Conservation (phyloP, 2,329 filamentous ascomycete genomes). For the Lasiodiplodia sp. region DNA sequence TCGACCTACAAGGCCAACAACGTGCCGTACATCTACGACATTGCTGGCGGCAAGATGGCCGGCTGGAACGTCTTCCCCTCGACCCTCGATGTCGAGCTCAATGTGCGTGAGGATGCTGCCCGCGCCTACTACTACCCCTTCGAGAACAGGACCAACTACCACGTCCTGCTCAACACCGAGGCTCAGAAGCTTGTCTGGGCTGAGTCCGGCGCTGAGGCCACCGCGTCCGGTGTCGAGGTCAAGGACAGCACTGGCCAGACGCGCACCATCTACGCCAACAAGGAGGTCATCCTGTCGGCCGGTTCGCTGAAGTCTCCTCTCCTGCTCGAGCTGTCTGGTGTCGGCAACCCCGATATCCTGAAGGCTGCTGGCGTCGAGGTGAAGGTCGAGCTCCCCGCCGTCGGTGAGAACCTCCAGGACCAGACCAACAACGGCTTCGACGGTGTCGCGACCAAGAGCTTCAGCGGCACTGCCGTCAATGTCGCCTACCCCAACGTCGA, state of each 20-base stretch:
- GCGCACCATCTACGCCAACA: slow-evolving; percentile 34
- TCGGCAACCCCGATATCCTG: slow-evolving; percentile 20
- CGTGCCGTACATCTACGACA: slow-evolving; percentile 50
- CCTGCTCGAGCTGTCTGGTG: slow-evolving; percentile 45
- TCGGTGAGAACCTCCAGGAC: slow-evolving; percentile 49
- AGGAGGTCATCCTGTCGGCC: slow-evolving; percentile 47
- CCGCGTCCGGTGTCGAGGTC: slow-evolving; percentile 40
- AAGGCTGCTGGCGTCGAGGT: slow-evolving; percentile 30
- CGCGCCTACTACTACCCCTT: slow-evolving; percentile 57
- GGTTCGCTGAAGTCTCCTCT: slow-evolving; percentile 45
- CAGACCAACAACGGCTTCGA: slow-evolving; percentile 41
- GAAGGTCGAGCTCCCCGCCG: slow-evolving; percentile 40
- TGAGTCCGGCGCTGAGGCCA: slow-evolving; percentile 23
- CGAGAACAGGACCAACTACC: slow-evolving; percentile 49
- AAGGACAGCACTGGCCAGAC: slow-evolving; percentile 34
- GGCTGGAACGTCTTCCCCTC: slow-evolving; percentile 54
- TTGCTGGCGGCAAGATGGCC: slow-evolving; percentile 54
- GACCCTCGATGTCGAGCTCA: slow-evolving; percentile 49
- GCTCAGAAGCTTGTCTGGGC: slow-evolving; percentile 52
- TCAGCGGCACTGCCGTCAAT: slow-evolving; percentile 48
- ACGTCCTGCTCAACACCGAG: slow-evolving; percentile 52
- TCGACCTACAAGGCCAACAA: slow-evolving; percentile 46
- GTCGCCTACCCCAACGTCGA: slow-evolving; percentile 45
- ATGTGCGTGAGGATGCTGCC: slow-evolving; percentile 56
- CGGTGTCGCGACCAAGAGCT: slow-evolving; percentile 42